These are phyloP conservation scores for barley (Hordeum vulgare) DNA, from an alignment of 176 grass and related monocot species.

Conservation along the genomic window DNA sequence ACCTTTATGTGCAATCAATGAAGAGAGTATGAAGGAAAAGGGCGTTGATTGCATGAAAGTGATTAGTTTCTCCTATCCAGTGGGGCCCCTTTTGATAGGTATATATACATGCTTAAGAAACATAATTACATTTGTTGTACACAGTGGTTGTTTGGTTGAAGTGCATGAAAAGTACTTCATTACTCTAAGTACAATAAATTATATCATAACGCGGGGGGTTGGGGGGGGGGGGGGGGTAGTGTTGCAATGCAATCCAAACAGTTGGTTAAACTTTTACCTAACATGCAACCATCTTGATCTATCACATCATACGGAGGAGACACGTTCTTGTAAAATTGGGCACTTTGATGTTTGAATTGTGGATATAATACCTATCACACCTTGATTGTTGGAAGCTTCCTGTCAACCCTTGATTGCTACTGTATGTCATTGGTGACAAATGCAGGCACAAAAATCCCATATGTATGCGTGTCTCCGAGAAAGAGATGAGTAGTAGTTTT, in stretches of 20 bases:
- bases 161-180: background rate
- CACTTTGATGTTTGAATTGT: background rate
- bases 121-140: background rate
- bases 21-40: background rate
- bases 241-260: background rate
- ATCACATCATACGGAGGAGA: background rate
- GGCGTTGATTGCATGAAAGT: slow-evolving; percentile 4
- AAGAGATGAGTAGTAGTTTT: background rate
- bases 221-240: too few species aligned
- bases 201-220: background rate
- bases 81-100: background rate
- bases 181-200: background rate
- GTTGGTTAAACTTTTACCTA: slow-evolving; percentile 17
- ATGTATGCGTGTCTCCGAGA: background rate
- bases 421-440: background rate
- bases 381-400: slow-evolving; percentile 14
- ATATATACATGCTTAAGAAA: background rate
- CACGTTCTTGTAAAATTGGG: background rate
- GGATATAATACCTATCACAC: background rate
- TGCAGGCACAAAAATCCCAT: background rate
- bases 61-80: background rate
- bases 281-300: background rate
- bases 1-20: background rate
- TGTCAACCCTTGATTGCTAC: background rate
- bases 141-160: background rate